phyloP scores from a whole-genome alignment of 2,329 filamentous ascomycete species.

The Saccharata proteae region DNA sequence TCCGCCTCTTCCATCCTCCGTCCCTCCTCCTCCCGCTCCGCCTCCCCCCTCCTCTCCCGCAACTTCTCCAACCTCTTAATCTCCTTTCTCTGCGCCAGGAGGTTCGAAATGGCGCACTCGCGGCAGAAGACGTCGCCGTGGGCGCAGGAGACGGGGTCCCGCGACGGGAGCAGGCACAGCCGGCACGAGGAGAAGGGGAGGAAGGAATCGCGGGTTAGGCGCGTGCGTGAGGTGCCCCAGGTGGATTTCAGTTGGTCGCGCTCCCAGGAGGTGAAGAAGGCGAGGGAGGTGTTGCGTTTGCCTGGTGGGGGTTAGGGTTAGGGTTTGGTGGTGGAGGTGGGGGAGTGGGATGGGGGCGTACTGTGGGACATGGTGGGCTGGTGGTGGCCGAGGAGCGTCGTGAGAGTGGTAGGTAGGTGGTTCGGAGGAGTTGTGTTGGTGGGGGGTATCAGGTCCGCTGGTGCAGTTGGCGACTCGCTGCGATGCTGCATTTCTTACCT shows the following conservation, averaged over 20 bases:
- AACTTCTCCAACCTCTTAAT: conserved; percentile 68
- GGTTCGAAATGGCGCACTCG: conserved; percentile 82
- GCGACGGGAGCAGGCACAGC: conserved; percentile 71
- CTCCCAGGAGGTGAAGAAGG: conserved; percentile 91
- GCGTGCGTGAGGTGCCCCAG: conserved; percentile 75
- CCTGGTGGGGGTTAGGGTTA: conserved; percentile 10
- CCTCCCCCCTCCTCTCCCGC: conserved; percentile 48
- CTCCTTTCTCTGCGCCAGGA: conserved; percentile 85
- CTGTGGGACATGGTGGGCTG: conserved; percentile 36
- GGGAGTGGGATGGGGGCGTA: conserved; percentile 19
- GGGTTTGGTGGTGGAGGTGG: neutral
- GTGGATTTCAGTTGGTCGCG: conserved; percentile 66
- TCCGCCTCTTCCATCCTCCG: conserved; percentile 57
- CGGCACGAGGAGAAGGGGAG: conserved; percentile 82
- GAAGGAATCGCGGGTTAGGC: conserved; percentile 80
- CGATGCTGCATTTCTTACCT: too few species aligned
- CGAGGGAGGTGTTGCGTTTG: conserved; percentile 82
- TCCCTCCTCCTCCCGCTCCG: conserved; percentile 47
- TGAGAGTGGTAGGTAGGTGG: neutral
- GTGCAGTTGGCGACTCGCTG: too few species aligned
- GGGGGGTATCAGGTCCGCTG: too few species aligned
- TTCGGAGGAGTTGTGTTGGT: too few species aligned
- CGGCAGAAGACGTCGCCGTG: conserved; percentile 88
- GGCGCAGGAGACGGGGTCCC: conserved; percentile 69
- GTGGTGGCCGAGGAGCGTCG: too few species aligned